Conservation (phyloP, 208 protist species). For the Sergeia podlipaevii region DNA sequence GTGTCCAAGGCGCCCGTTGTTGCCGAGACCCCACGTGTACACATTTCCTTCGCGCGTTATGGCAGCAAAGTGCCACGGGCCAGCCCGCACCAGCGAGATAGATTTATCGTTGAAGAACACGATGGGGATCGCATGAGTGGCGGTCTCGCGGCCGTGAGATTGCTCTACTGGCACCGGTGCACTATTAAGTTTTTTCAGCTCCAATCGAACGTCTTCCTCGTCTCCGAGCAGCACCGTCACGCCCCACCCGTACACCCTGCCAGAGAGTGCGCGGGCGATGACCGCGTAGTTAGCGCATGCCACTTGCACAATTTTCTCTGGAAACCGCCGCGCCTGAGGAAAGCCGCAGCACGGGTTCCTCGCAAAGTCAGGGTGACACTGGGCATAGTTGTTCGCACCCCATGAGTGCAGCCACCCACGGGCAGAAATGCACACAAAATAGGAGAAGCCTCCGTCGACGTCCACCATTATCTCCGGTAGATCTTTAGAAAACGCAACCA, state of each 20-base stretch:
- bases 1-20: conserved; percentile 76
- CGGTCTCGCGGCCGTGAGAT: conserved; percentile 5
- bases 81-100: conserved; percentile 39
- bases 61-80: conserved; percentile 81
- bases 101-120: conserved; percentile 22
- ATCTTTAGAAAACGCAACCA: conserved; percentile 19
- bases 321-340: conserved; percentile 32
- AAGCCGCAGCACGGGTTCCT: conserved; percentile 44
- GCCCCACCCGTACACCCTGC: conserved; percentile 73
- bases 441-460: conserved; percentile 52
- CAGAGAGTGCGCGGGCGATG: conserved; percentile 50
- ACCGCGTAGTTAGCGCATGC: conserved; percentile 63
- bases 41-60: conserved; percentile 36
- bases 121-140: conserved; percentile 26
- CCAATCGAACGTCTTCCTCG: conserved; percentile 19
- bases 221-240: conserved; percentile 52
- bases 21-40: conserved; percentile 80
- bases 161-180: not conserved
- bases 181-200: conserved; percentile 1
- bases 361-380: conserved; percentile 51
- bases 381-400: conserved; percentile 73
- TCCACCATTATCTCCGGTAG: conserved; percentile 49
- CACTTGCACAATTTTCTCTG: conserved; percentile 56
- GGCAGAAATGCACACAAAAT: conserved; percentile 43
- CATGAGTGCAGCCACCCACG: conserved; percentile 60